Base-by-base conservation (phyloP, 371 early-diverging fungal species). In the Mucor velutinosus region DNA sequence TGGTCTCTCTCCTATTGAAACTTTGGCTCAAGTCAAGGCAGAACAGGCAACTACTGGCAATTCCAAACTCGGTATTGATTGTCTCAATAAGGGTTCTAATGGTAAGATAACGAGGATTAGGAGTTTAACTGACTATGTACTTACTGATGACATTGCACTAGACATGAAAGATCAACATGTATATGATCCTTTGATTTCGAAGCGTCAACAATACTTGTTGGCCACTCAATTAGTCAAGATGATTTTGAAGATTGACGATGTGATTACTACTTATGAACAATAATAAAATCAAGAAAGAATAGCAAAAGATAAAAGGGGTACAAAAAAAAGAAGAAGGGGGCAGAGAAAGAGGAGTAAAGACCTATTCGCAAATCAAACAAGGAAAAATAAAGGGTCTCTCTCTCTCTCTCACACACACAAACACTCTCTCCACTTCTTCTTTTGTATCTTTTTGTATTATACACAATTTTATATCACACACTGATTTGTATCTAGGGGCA, bases 141-240 rank as follows among this genome's bases (percentile, higher is more conserved):
- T 25, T 23, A 51, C 51, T 51, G 25, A 51, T 25, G 6, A 12
- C 51, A 14, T 11, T 8, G 11, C 4, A 23, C 10, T 51, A 51
- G 51, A 99, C 81, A 99, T 99, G 99, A 92, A 94, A 79, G 94
- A 93, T 55, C 94, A 95, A 78, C 89, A 92, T 73, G 99, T 99
- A 25, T 98, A 96, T 84, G 99, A 99, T 79, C 97, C 99, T 32
- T 87, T 99, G 69, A 96, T 96, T 61, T 97, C 98, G 62, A 99
- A 99, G 92, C 94, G 97, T 58, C 98, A 98, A 76, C 99, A 99
- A 84, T 93, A 95, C 79, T 80, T 95, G 69, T 88, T 99, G 67
- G 75, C 99, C 23, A 99, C 99, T 53, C 99, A 99, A 86, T 86
- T 99, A 32, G 99, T 99, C 70, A 98, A 97, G 83, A 97, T 96